Base-by-base conservation (phyloP, 495 filamentous ascomycete genomes). In the Cercophora samala region DNA sequence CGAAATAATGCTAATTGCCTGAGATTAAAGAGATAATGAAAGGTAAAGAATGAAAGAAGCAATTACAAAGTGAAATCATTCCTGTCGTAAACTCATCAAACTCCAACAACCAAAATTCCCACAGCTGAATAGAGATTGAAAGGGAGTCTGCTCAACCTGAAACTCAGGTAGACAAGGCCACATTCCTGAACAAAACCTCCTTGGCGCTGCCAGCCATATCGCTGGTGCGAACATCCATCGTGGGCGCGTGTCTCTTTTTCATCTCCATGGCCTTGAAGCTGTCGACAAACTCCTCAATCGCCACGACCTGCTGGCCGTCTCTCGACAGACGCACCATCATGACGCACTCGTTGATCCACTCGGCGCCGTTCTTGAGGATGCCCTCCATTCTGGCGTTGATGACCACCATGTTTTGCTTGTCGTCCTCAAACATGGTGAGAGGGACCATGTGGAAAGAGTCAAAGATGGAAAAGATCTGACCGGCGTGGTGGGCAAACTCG, bases 301-400 rank as follows among this genome's bases (percentile, higher is more conserved):
- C 67, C 8, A 66, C 62, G 18, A 81, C 73, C 61, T 73, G 46
- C 5, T 23, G 61, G 2, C 75, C 76, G 61, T 79, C 76, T 0
- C 66, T 63, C 5, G 68, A 70, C 19, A 81, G 51, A 24, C 66
- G 62, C 29, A 82, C 71, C 22, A 79, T 74, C 72, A 81, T 64
- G 11, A 81, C 65, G 32, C 79, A 82, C 66, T 82, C 79, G 63
- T 81, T 81, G 8, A 23, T 65, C 77, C 79, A 81, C 19, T 70
- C 42, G 68, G 17, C 32, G 52, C 53, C 67, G 5, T 46, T 23
- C 61, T 77, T 76, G 17, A 75, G 64, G 0, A 64, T 61, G 4
- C 75, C 76, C 32, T 73, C 67, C 78, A 82, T 82, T 4, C 69
- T 69, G 1, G 76, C 75, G 54, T 78, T 64, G 17, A 81, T 66